Conservation (phyloP, 176 grass and related monocot genomes). For the Carex parvula region DNA sequence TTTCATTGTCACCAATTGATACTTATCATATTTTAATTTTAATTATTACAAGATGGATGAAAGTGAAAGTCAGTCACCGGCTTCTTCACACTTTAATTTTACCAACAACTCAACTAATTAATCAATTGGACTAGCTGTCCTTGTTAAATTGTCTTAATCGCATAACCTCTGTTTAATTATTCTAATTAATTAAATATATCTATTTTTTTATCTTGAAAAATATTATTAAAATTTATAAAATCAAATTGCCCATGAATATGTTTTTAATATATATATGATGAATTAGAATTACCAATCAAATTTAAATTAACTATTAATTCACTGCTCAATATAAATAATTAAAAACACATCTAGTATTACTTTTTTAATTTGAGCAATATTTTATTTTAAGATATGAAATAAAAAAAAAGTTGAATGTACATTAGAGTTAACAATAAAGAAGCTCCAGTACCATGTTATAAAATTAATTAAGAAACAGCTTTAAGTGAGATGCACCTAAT, state of each 20-base stretch:
- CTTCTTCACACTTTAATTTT: not conserved
- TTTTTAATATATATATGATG: not conserved
- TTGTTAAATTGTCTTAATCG: too few species aligned
- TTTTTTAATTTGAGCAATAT: not conserved
- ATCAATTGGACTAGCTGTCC: too few species aligned
- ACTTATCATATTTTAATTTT: not conserved
- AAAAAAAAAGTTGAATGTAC: not conserved
- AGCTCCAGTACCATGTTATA: not conserved
- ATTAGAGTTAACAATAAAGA: not conserved
- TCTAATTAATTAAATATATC: not conserved
- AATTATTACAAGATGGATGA: not conserved
- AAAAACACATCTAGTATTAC: not conserved
- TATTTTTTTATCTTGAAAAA: not conserved
- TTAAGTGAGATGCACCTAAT: not conserved
- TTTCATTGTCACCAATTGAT: not conserved
- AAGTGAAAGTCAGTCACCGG: not conserved
- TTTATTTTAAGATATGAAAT: not conserved
- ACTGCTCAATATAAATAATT: not conserved
- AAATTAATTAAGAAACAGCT: not conserved
- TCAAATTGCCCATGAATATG: not conserved
- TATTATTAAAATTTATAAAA: too few species aligned
- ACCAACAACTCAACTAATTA: conserved; percentile 9
- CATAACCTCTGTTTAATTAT: too few species aligned
- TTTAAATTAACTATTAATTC: not conserved
- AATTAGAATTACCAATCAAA: not conserved